Base-by-base conservation (phyloP, 352 stramenopile species). In the Globisporangium takayamanum region DNA sequence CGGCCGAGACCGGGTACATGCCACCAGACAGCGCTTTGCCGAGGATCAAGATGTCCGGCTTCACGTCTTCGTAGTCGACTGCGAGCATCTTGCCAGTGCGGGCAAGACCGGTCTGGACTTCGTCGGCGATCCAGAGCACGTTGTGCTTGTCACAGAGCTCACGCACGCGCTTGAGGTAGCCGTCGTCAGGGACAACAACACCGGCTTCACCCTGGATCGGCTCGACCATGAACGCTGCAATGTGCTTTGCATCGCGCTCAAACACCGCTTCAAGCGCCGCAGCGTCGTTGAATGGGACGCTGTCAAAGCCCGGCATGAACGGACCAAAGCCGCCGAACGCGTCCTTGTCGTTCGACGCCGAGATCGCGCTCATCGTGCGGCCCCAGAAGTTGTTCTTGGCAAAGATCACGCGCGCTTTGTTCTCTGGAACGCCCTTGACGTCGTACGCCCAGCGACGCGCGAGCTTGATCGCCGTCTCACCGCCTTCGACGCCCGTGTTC, bases 371-470 rank as follows among this genome's bases (percentile, higher is more conserved):
- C 63, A 99, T 83, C 1, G 96, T 99, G 41, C 97, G 87, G 48
- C 97, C 97, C 97, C 97, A 99, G 74, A 99, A 99, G 73, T 99
- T 99, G 68, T 98, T 96, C 69, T 96, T 82, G 15, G 95, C 93
- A 68, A 99, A 99, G 30, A 99, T 72, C 14, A 99, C 85, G 59
- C 89, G 88, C 54, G 85, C 80, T 56, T 89, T 62, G 79, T 98
- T 96, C 42, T 89, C 74, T 3, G 87, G 67, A 44, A 99, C 96
- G 20, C 94, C 89, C 76, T 99, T 99, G 48, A 98, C 78, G 57
- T 98, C 92, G 72, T 99, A 99, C 22, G 92, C 96, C 97, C 97
- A 99, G 55, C 91, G 84, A 51, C 96, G 78, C 25, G 94, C 94
- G 28, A 99, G 80, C 76, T 99, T 99, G 57, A 99, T 86, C 15